Base-by-base conservation (phyloP, 2,329 filamentous ascomycete species). In the Aspergillus sp. region DNA sequence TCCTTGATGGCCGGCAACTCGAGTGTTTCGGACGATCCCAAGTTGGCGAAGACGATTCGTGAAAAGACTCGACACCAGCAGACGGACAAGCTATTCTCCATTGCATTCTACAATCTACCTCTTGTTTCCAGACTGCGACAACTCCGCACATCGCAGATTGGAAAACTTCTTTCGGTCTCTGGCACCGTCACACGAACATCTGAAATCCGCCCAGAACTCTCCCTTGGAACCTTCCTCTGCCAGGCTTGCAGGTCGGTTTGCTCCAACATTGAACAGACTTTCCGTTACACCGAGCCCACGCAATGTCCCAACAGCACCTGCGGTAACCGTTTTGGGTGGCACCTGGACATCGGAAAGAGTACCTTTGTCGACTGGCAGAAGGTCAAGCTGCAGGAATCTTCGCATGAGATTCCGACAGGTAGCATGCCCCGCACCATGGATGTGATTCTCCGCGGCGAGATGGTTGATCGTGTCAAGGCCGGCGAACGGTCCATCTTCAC, bases 361-460 rank as follows among this genome's bases (percentile, higher is more conserved):
- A 98, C 93, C 0, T 99, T 99, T 75, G 91, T 99, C 64, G 95
- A 99, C 80, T 99, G 95, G 95, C 95, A 99, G 76, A 98, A 98
- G 77, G 93, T 98, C 25, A 91, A 96, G 65, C 92, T 98, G 64
- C 95, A 99, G 79, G 95, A 99, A 78, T 99, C 98, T 81, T 97
- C 93, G 68, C 94, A 94, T 4, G 95, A 99, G 76, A 99, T 99
- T 43, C 95, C 95, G 0, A 99, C 95, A 0, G 95, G 95, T 58
- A 97, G 93, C 80, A 99, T 99, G 95, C 95, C 95, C 25, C 87
- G 95, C 62, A 99, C 95, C 3, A 95, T 99, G 87, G 95, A 99
- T 72, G 91, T 99, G 47, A 97, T 99, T 68, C 80, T 99, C 38
- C 89, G 95, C 63, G 95, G 95, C 72, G 95, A 99, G 76, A 97